Conservation (phyloP, 352 stramenopile species). For the Pythium apleroticum region DNA sequence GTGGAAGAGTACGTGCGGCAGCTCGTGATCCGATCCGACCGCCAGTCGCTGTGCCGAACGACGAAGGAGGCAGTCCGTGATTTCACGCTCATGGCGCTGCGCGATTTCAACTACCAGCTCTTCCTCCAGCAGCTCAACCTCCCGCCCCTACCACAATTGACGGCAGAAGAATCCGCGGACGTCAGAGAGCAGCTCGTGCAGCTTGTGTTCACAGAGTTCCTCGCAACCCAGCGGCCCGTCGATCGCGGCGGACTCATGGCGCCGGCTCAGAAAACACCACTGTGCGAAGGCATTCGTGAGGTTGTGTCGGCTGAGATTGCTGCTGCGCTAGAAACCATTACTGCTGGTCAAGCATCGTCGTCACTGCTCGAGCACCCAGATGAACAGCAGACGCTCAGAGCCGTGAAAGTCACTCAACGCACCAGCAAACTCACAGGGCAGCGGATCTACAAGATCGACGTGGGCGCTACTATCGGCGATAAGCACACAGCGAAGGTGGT, state of each 20-base stretch:
- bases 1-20: conserved; percentile 79
- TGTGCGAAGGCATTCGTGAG: conserved; percentile 7
- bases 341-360: background rate
- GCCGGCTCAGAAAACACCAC: background rate
- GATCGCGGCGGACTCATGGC: background rate
- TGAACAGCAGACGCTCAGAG: conserved; percentile 3
- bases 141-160: background rate
- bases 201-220: conserved; percentile 22
- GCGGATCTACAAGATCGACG: conserved; percentile 21
- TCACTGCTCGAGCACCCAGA: background rate
- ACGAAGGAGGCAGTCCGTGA: conserved; percentile 27
- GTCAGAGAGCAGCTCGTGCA: conserved; percentile 12
- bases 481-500: conserved; percentile 19
- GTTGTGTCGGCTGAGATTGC: conserved; percentile 9
- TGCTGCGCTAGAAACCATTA: background rate
- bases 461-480: conserved; percentile 11
- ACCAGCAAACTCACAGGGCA: conserved; percentile 21
- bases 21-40: conserved; percentile 31
- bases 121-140: conserved; percentile 13
- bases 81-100: conserved; percentile 48
- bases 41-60: conserved; percentile 22
- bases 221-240: conserved; percentile 6
- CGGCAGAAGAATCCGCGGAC: background rate
- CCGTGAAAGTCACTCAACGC: conserved; percentile 15
- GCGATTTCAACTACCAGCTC: conserved; percentile 52